A percentile compares a stretch with the other conserved stretches of the same genome.
These are phyloP conservation scores for Solanum lycopersicoides DNA, from an alignment of 257 asterid genomes.

Conservation along the genomic window DNA sequence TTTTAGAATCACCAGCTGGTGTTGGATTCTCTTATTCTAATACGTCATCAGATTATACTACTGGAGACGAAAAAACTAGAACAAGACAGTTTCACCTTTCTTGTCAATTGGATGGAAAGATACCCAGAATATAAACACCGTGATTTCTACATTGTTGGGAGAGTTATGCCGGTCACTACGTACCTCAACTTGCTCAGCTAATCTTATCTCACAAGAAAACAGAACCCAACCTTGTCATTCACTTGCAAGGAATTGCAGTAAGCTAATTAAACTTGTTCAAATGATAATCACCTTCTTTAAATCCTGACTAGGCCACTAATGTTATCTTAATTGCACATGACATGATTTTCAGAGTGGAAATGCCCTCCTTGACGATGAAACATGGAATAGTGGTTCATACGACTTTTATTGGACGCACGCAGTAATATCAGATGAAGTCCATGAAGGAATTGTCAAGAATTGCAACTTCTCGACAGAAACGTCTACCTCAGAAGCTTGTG, in stretches of 20 bases:
- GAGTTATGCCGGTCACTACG: conserved; percentile 13
- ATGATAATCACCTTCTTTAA: background rate
- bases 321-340: background rate
- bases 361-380: conserved; percentile 25
- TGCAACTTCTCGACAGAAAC: conserved; percentile 31
- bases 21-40: conserved; percentile 17
- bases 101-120: conserved; percentile 9
- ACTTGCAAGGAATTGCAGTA: conserved; percentile 9
- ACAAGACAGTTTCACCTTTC: background rate
- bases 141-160: conserved; percentile 7
- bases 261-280: background rate
- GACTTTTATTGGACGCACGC: conserved; percentile 53
- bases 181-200: conserved; percentile 7
- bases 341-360: conserved; percentile 49
- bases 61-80: conserved; percentile 3
- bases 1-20: conserved; percentile 14
- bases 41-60: conserved; percentile 1
- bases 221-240: background rate
- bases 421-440: conserved; percentile 55
- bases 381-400: conserved; percentile 15
- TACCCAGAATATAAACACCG: conserved; percentile 7
- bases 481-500: conserved; percentile 12
- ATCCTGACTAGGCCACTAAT: background rate
- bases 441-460: conserved; percentile 19
- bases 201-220: background rate